These are phyloP conservation scores for Oryza coarctata DNA, from an alignment of 176 grass and related monocot species.

Conservation along the genomic window DNA sequence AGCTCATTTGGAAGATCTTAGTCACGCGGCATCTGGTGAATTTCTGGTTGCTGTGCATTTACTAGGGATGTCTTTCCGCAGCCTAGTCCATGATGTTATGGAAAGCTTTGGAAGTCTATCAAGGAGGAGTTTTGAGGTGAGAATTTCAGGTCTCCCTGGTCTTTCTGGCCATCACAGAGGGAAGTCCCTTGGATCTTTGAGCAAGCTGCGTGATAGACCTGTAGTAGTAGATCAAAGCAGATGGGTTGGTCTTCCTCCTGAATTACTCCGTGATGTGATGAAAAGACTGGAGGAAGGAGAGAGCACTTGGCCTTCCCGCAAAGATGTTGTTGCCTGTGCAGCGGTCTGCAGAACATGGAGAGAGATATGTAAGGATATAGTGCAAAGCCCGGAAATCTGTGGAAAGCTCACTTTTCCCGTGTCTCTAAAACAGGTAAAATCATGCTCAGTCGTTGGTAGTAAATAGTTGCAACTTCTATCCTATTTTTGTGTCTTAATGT, in stretches of 20 bases:
- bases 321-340: slow-evolving; percentile 81
- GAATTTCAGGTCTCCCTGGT: slow-evolving; percentile 59
- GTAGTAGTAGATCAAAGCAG: slow-evolving; percentile 39
- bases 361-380: slow-evolving; percentile 81
- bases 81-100: slow-evolving; percentile 72
- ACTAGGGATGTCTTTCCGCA: slow-evolving; percentile 63
- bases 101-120: slow-evolving; percentile 81
- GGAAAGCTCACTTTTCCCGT: slow-evolving; percentile 82
- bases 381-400: slow-evolving; percentile 75
- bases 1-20: slow-evolving; percentile 23
- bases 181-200: slow-evolving; percentile 43
- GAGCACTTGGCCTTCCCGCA: slow-evolving; percentile 71
- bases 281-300: slow-evolving; percentile 70
- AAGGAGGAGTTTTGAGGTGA: slow-evolving; percentile 68
- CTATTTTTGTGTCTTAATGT: background rate
- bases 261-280: slow-evolving; percentile 78
- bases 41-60: background rate
- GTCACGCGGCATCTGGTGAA: background rate
- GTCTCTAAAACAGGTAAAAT: slow-evolving; percentile 80
- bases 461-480: background rate
- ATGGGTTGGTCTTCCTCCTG: slow-evolving; percentile 69
- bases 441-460: background rate
- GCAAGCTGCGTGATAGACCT: slow-evolving; percentile 29
- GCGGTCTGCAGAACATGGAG: slow-evolving; percentile 75
- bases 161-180: slow-evolving; percentile 48